phyloP scores from a whole-genome alignment of 2,329 filamentous ascomycete species.

The Ophiostoma sp. region DNA sequence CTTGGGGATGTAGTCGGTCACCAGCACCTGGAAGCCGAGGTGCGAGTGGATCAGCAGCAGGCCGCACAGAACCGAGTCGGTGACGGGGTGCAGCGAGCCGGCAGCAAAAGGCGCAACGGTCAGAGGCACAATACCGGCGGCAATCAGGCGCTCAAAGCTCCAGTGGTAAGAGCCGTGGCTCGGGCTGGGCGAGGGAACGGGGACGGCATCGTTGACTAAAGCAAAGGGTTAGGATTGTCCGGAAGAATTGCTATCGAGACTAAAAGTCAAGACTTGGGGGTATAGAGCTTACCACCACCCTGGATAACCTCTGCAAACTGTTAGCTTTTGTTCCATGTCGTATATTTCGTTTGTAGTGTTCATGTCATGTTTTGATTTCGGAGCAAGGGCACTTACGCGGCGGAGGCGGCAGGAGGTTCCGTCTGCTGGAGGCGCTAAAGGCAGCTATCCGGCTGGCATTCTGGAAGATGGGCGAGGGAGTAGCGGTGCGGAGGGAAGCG shows the following conservation, averaged over 20 bases:
- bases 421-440: constrained; percentile 78
- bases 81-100: constrained; percentile 81
- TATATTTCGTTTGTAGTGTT: neutral
- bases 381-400: constrained; percentile 62
- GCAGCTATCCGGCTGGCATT: constrained; percentile 58
- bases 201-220: constrained; percentile 78
- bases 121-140: constrained; percentile 76
- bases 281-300: constrained; percentile 59
- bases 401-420: constrained; percentile 72
- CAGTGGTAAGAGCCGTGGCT: constrained; percentile 96
- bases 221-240: constrained; percentile 14
- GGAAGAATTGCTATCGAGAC: neutral
- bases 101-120: constrained; percentile 87
- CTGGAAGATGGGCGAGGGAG: constrained; percentile 31
- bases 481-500: constrained; percentile 30
- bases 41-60: constrained; percentile 87
- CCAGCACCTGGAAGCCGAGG: constrained; percentile 84
- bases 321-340: constrained; percentile 11
- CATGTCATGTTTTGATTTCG: neutral
- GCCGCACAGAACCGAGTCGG: constrained; percentile 80
- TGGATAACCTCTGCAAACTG: constrained; percentile 59
- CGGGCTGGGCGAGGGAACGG: constrained; percentile 65
- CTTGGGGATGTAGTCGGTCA: constrained; percentile 86
- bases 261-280: neutral
- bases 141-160: constrained; percentile 86